Base-by-base conservation (phyloP, 345 rosid species). In the Eucalyptus lansdowneana region DNA sequence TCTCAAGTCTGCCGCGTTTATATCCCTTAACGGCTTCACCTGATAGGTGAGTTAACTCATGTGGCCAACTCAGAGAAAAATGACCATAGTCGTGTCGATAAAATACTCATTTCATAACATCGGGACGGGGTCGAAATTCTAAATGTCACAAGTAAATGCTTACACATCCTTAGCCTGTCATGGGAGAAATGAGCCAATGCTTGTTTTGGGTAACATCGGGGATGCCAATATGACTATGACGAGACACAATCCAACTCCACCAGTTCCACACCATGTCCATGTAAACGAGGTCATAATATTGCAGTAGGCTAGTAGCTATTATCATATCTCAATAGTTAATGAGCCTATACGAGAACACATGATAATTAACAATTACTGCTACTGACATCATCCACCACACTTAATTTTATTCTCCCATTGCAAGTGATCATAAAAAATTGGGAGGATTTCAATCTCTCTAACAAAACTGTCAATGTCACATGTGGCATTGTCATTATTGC, bases 31-130 rank as follows among this genome's bases (percentile, higher is more conserved):
- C 51, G 1, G 51, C 3, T 50, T 50, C 1, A 50, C 51, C 6
- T 14, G 7, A 50, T 50, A 50, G 3, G 5, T 50, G 3, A 50
- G 3, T 50, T 50, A 50, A 50, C 51, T 50, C 16, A 6, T 50
- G 51, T 50, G 16, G 17, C 51, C 16, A 50, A 50, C 51, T 50
- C 16, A 50, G 16, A 50, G 6, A 50, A 14, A 5, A 50, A 50
- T 6, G 17, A 50, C 16, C 51, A 50, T 50, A 5, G 51, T 0
- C 3, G 16, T 2, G 16, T 50, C 3, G 7, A 50, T 0, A 1
- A 50, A 50, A 50, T 50, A 6, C 16, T 3, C 6, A 50, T 50
- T 50, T 50, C 51, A 14, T 50, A 50, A 50, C 51, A 50, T 50
- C 2, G 3, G 51, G 51, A 14, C 7, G 0, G 17, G 51, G 16